phyloP scores from a whole-genome alignment of 768 basidiomycete species.

The Lactarius tabidus region DNA sequence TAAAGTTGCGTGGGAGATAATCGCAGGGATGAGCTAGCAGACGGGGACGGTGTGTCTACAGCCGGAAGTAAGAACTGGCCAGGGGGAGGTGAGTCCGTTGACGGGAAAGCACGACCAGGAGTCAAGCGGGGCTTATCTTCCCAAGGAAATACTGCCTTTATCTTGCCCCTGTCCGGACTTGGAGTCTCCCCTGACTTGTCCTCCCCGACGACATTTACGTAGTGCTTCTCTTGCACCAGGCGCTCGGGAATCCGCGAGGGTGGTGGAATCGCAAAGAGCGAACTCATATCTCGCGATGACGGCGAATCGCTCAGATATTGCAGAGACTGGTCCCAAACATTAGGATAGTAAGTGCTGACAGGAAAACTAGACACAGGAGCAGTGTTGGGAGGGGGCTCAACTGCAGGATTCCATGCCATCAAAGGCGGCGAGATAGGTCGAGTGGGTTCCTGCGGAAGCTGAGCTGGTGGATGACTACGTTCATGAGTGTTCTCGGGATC shows the following conservation, averaged over 20 bases:
- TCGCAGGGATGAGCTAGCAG: conserved; percentile 29
- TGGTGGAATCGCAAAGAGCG: conserved; percentile 60
- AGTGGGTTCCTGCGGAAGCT: conserved; percentile 32
- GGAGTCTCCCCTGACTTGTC: conserved; percentile 42
- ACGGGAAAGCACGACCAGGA: conserved; percentile 67
- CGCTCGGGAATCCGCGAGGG: conserved; percentile 61
- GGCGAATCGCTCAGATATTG: conserved; percentile 37
- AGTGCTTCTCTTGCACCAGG: conserved; percentile 68
- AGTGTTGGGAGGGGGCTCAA: conserved; percentile 72
- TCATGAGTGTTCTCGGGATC: conserved; percentile 8
- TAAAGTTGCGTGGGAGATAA: conserved; percentile 22
- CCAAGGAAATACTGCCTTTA: conserved; percentile 92
- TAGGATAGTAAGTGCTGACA: conserved; percentile 73
- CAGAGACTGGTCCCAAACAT: conserved; percentile 76
- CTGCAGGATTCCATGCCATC: conserved; percentile 74
- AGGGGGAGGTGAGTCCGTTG: conserved; percentile 27
- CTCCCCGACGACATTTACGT: conserved; percentile 53
- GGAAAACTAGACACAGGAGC: conserved; percentile 59
- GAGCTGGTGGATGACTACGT: conserved; percentile 27
- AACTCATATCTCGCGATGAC: conserved; percentile 23
- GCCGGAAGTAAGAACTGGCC: conserved; percentile 23
- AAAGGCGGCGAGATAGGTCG: conserved; percentile 60
- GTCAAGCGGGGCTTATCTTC: conserved; percentile 67
- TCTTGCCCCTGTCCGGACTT: conserved; percentile 65
- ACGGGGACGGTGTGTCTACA: conserved; percentile 5